phyloP scores from a whole-genome alignment of 1,284 basidiomycete species.

The Cryptococcus neoformans region DNA sequence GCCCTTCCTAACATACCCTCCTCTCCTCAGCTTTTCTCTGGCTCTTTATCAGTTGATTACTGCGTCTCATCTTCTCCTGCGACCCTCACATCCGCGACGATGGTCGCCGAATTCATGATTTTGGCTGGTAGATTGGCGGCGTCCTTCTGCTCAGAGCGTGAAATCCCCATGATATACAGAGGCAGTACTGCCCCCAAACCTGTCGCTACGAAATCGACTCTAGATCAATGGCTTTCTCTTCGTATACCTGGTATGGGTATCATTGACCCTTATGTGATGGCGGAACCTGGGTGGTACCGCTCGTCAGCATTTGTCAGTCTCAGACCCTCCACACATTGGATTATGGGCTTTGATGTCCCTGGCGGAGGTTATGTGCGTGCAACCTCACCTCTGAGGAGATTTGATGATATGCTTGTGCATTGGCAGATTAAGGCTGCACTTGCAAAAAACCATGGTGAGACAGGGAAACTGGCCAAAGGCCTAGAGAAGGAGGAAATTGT shows the following conservation, averaged over 20 bases:
- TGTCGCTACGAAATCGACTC: conserved; percentile 6
- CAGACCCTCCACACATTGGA: conserved; percentile 56
- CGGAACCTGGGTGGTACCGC: conserved; percentile 5
- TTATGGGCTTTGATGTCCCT: conserved; percentile 63
- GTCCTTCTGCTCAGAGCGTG: conserved; percentile 61
- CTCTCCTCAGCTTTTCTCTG: conserved; percentile 53
- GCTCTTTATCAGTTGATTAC: conserved; percentile 61
- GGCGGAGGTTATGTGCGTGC: conserved; percentile 68
- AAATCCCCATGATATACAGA: conserved; percentile 67
- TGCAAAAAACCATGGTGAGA: conserved; percentile 18
- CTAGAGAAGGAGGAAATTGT: conserved; percentile 26
- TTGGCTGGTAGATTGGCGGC: conserved; percentile 75
- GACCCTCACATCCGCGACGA: conserved; percentile 6
- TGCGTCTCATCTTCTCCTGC: conserved; percentile 32
- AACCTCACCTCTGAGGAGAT: conserved; percentile 86
- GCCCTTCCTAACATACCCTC: conserved; percentile 14
- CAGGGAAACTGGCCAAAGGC: conserved; percentile 3
- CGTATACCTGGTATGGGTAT: conserved; percentile 40
- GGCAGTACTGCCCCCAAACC: conserved; percentile 48
- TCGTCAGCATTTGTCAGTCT: conserved; percentile 8
- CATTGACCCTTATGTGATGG: conserved; percentile 19
- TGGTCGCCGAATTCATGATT: conserved; percentile 84
- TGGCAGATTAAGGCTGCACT: conserved; percentile 91
- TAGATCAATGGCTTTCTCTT: conserved; percentile 34
- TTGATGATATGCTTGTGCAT: conserved; percentile 77